Conservation (phyloP, 73 alveolate genomes). For the Urostyla sp. region DNA sequence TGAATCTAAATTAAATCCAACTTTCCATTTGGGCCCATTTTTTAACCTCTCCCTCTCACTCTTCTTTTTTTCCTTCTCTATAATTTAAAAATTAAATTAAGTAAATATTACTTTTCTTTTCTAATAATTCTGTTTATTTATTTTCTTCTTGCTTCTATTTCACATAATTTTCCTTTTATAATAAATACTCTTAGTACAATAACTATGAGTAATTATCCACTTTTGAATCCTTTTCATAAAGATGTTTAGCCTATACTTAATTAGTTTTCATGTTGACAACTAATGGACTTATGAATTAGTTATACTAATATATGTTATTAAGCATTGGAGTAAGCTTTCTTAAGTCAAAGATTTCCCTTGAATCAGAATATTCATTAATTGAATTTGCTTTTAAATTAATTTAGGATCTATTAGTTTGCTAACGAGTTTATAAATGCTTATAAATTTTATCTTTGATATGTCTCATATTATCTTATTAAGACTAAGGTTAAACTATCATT, state of each 20-base stretch:
- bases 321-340: constrained; percentile 36
- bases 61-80: constrained; percentile 5
- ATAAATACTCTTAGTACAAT: constrained; percentile 18
- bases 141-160: neutral
- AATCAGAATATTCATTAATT: no score
- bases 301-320: neutral
- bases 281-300: constrained; percentile 30
- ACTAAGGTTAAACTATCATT: no score
- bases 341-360: no score
- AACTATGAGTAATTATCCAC: neutral
- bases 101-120: constrained; percentile 15
- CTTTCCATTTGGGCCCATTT: constrained; percentile 29
- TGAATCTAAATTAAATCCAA: constrained; percentile 26
- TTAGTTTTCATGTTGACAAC: no score
- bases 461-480: no score
- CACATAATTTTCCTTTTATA: neutral
- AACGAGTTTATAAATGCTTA: no score
- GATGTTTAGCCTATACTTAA: neutral
- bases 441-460: no score
- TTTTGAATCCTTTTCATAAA: constrained; percentile 9
- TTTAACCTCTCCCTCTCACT: constrained; percentile 22
- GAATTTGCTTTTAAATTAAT: no score
- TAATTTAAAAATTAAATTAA: neutral
- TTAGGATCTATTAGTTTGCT: no score
- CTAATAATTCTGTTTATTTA: neutral